Evolutionary conservation across 2,329 filamentous ascomycete species (phyloP).

Genomic region (Escovopsis sp.): DNA sequence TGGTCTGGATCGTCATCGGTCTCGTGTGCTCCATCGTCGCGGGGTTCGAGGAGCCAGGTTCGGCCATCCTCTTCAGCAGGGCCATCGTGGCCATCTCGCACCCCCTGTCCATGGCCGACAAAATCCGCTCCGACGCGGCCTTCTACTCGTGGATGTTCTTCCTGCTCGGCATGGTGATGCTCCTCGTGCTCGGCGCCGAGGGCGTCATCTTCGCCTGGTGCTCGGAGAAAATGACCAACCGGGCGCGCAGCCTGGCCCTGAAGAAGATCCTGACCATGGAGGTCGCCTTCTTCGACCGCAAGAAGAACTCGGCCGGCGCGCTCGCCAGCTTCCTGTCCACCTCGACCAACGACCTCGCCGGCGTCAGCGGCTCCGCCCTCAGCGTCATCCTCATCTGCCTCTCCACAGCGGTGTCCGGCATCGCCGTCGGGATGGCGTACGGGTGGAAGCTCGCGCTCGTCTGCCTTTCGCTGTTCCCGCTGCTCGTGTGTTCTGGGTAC

Average conservation of each 20-base stretch:
- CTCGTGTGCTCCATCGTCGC: not conserved
- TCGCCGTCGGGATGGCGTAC: conserved; percentile 17
- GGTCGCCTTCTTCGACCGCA: conserved; percentile 23
- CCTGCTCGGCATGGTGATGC: conserved; percentile 22
- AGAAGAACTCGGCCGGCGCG: conserved; percentile 18
- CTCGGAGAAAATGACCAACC: conserved; percentile 63
- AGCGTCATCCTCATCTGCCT: conserved; percentile 3
- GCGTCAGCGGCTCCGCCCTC: conserved; percentile 29
- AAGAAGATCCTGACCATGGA: conserved; percentile 21
- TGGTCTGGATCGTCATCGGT: not conserved
- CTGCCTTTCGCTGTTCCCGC: conserved; percentile 23
- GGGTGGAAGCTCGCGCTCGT: conserved; percentile 30
- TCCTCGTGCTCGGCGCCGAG: conserved; percentile 16
- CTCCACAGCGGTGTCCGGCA: conserved; percentile 5
- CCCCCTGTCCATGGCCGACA: not conserved
- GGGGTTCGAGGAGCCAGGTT: not conserved
- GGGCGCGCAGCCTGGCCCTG: conserved; percentile 40
- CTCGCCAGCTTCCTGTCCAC: conserved; percentile 17
- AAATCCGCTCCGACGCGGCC: conserved; percentile 13
- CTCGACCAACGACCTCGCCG: conserved; percentile 25
- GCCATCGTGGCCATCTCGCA: not conserved
- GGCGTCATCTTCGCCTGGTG: conserved; percentile 58
- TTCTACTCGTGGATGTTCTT: conserved; percentile 35
- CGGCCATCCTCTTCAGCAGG: not conserved
- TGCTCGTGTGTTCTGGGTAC: conserved; percentile 25